A percentile compares a stretch with the other conserved stretches of the same genome.
Conservation (phyloP, 306 rosid genomes). For the Medicago arabica region DNA sequence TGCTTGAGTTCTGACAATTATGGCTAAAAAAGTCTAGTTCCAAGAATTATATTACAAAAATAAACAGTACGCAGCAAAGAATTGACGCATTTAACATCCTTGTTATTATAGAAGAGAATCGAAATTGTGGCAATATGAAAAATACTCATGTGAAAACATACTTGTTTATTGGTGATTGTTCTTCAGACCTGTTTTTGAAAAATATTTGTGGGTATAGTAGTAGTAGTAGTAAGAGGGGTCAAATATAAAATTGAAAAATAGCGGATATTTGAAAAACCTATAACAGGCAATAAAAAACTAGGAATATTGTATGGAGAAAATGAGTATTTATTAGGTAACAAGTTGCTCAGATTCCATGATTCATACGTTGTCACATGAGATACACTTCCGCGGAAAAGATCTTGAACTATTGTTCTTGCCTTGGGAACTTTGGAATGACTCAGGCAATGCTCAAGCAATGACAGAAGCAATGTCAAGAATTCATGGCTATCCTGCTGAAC, state of each 20-base stretch:
- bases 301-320: conserved; percentile 9
- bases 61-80: conserved; percentile 9
- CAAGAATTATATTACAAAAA: conserved; percentile 33
- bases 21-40: not conserved
- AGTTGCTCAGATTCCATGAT: conserved; percentile 13
- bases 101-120: not conserved
- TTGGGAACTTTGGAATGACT: conserved; percentile 69
- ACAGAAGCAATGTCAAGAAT: conserved; percentile 87
- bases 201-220: not conserved
- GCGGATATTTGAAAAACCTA: conserved; percentile 11
- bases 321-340: conserved; percentile 8
- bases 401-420: conserved; percentile 89
- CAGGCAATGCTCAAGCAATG: conserved; percentile 84
- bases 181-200: not conserved
- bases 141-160: not conserved
- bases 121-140: conserved; percentile 31
- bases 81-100: conserved; percentile 10
- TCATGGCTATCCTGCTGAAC: conserved; percentile 99
- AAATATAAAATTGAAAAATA: conserved; percentile 1
- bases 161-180: conserved; percentile 2
- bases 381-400: conserved; percentile 97
- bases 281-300: conserved; percentile 3
- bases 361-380: conserved; percentile 94
- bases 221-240: not conserved
- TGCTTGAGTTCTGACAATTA: conserved; percentile 9